Base-by-base conservation (phyloP, 2,329 filamentous ascomycete genomes). In the Orbilia blumenaviensis region DNA sequence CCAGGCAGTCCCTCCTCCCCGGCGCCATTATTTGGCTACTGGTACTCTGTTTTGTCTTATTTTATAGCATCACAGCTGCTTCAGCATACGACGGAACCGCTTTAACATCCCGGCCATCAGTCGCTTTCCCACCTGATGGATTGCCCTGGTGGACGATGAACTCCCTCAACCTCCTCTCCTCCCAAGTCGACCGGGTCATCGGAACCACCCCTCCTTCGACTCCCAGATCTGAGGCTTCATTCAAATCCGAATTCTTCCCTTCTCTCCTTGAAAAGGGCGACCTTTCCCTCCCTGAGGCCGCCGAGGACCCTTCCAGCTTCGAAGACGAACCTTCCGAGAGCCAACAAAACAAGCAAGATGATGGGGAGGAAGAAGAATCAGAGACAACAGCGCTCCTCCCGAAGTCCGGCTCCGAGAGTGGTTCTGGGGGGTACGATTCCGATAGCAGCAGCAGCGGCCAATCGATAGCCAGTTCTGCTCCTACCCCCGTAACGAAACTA, bases 101-200 rank as follows among this genome's bases (percentile, higher is more conserved):
- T n/a, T n/a, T n/a, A n/a, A n/a, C n/a, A n/a, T n/a, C 23, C 38
- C 21, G 58, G 58, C 41, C 34, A 46, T 46, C 66, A 42, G 63
- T 66, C 56, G 66, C 48, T 50, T 25, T 10, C 38, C 60, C 50
- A 63, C 82, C 83, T 82, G 82, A 86, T 86, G 85, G 84, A 85
- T 82, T 81, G 79, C 79, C 81, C 82, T 80, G 82, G 80, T 83
- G 84, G 86, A 92, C 87, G 85, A 97, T 97, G 94, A 97, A 97
- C 89, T 96, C 94, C 81, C 87, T 97, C 86, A 96, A 95, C 85
- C 92, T 97, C 83, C 89, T 97, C 83, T 95, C 93, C 81, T 89
- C 92, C 83, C 90, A 91, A 85, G 92, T 94, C 83, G 79, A 80
- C 75, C 80, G 80, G 66, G 80, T 80, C 66, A 88, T 89, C 82